These are phyloP conservation scores for Gonapodya prolifera DNA, from an alignment of 192 early-diverging fungal genomes.

Conservation along the genomic window DNA sequence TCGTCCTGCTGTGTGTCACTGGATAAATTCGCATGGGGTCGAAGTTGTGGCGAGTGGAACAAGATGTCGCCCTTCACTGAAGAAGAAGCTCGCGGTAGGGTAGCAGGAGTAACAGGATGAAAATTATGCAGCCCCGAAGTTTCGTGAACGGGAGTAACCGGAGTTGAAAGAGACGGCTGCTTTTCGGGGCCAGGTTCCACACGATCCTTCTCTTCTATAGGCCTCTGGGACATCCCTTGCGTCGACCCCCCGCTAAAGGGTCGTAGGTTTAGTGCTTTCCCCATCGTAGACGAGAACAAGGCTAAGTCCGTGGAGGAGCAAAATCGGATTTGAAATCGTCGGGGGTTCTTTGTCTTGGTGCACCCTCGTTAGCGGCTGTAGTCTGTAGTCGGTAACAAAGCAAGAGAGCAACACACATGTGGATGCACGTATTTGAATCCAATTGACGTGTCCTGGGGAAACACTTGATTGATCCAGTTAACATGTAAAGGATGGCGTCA, in stretches of 20 bases:
- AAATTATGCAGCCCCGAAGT: too few relatives aligned
- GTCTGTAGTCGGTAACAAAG: too few relatives aligned
- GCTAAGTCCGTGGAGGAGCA: neutral
- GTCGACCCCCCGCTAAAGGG: neutral
- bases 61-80: too few relatives aligned
- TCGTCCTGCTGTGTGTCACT: too few relatives aligned
- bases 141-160: too few relatives aligned
- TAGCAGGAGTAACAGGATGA: too few relatives aligned
- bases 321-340: neutral
- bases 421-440: neutral
- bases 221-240: neutral
- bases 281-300: neutral
- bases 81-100: too few relatives aligned
- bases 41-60: too few relatives aligned
- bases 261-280: neutral
- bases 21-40: too few relatives aligned
- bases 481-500: neutral
- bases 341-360: neutral
- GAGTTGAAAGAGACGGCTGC: too few relatives aligned
- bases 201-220: neutral
- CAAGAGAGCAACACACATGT: neutral
- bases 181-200: too few relatives aligned
- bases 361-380: too few relatives aligned
- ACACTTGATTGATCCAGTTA: neutral
- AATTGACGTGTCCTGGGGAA: neutral